Conservation (phyloP, 2,329 filamentous ascomycete species). For the Penicillium sp. region DNA sequence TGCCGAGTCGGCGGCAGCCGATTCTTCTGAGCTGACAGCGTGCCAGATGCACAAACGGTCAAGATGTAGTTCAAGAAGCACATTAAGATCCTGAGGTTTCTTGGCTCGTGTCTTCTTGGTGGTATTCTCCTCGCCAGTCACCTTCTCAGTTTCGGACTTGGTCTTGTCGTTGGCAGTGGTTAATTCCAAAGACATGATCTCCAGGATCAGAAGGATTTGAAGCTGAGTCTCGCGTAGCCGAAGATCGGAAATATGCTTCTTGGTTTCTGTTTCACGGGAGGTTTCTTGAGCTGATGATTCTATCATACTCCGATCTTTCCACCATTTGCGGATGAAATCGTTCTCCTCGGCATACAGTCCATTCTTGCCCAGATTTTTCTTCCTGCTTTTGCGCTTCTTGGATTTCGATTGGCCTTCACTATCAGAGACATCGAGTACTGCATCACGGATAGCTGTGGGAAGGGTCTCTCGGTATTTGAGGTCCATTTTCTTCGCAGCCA, state of each 20-base stretch:
- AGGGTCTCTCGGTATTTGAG: constrained; percentile 48
- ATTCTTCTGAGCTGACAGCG: constrained; percentile 44
- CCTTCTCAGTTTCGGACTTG: constrained; percentile 17
- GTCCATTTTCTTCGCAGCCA: constrained; percentile 48
- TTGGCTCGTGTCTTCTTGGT: constrained; percentile 33
- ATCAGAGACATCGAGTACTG: constrained; percentile 38
- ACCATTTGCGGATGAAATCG: constrained; percentile 46
- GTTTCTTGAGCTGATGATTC: constrained; percentile 22
- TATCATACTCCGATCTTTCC: constrained; percentile 39
- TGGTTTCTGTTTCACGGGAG: constrained; percentile 39
- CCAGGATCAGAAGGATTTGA: constrained; percentile 50
- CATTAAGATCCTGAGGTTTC: constrained; percentile 43
- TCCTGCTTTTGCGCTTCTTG: constrained; percentile 38
- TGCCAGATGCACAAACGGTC: constrained; percentile 54
- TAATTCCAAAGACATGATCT: constrained; percentile 46
- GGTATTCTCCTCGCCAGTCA: constrained; percentile 14
- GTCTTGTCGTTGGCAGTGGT: constrained; percentile 19
- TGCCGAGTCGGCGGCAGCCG: constrained; percentile 26
- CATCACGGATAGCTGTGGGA: constrained; percentile 39
- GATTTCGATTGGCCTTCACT: constrained; percentile 27
- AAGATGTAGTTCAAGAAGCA: constrained; percentile 47
- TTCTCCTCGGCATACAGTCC: constrained; percentile 48
- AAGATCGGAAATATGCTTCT: constrained; percentile 43
- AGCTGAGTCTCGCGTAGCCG: constrained; percentile 50
- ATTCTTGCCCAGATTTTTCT: constrained; percentile 47